These are phyloP conservation scores for Coniophora puteana DNA, from an alignment of 1,284 basidiomycete species.

Conservation along the genomic window DNA sequence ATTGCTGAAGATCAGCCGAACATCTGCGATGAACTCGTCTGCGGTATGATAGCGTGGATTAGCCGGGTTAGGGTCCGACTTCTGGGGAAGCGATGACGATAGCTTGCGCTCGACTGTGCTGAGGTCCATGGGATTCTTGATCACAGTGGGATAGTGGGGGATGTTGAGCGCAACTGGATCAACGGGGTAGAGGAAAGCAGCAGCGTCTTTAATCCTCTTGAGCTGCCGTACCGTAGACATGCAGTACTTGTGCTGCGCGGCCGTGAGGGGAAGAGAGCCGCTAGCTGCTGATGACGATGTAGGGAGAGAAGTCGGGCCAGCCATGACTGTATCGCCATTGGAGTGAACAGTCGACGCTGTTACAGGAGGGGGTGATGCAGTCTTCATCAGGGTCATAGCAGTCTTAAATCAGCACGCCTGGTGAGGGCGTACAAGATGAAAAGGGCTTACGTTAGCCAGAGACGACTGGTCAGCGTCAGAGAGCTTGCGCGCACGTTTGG, in stretches of 20 bases:
- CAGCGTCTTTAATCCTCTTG: slow-evolving; percentile 85
- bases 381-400: slow-evolving; percentile 44
- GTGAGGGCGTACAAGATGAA: slow-evolving; percentile 40
- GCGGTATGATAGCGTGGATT: slow-evolving; percentile 74
- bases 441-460: slow-evolving; percentile 58
- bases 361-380: slow-evolving; percentile 61
- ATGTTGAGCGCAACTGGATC: slow-evolving; percentile 89
- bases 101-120: slow-evolving; percentile 93
- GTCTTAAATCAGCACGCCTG: slow-evolving; percentile 52
- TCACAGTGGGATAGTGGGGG: slow-evolving; percentile 86
- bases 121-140: slow-evolving; percentile 94
- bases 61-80: slow-evolving; percentile 62
- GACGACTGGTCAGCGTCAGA: slow-evolving; percentile 54
- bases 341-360: slow-evolving; percentile 38
- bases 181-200: slow-evolving; percentile 85
- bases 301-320: slow-evolving; percentile 35
- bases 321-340: slow-evolving; percentile 28
- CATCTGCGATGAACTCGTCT: slow-evolving; percentile 80
- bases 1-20: slow-evolving; percentile 87
- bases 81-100: slow-evolving; percentile 69
- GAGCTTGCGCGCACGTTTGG: slow-evolving; percentile 56
- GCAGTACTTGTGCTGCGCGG: slow-evolving; percentile 80
- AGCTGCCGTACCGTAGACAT: slow-evolving; percentile 77
- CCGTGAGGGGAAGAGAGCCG: slow-evolving; percentile 45
- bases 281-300: slow-evolving; percentile 31